Percentiles rank a stretch among this genome's conserved stretches.
Evolutionary conservation across 2,329 filamentous ascomycete genomes (phyloP).

Genomic region (Colletotrichum spaethianum): DNA sequence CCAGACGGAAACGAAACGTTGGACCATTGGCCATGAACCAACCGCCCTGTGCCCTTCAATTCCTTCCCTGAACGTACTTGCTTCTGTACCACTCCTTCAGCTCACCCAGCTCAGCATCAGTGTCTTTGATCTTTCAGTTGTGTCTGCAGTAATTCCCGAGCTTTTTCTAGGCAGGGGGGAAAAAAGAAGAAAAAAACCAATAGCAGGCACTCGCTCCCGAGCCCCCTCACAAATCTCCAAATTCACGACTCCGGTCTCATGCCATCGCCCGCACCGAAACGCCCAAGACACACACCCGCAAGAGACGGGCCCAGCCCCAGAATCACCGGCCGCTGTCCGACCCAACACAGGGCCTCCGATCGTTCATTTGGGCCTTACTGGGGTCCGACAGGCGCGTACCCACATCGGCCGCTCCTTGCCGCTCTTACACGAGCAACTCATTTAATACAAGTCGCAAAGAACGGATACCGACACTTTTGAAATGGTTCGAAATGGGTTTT

Average conservation of each 20-base stretch:
- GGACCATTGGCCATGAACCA: not conserved
- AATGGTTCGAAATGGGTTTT: not conserved
- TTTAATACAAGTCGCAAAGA: conserved; percentile 2
- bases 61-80: not conserved
- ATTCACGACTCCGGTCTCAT: conserved; percentile 12
- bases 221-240: not conserved
- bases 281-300: not conserved
- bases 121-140: too few species aligned
- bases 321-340: conserved; percentile 11
- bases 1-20: not conserved
- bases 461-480: not conserved
- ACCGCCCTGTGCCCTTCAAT: not conserved
- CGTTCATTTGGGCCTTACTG: conserved; percentile 29
- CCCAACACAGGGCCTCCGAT: conserved; percentile 27
- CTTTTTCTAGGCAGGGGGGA: too few species aligned
- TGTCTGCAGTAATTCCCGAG: too few species aligned
- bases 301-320: too few species aligned
- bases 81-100: not conserved
- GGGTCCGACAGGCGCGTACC: conserved; percentile 13
- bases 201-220: too few species aligned
- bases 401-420: conserved; percentile 8
- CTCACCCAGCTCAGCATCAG: not conserved
- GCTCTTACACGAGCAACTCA: conserved; percentile 34
- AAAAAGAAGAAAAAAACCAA: too few species aligned
- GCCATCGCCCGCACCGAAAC: not conserved